Evolutionary conservation across 2,329 filamentous ascomycete species (phyloP), one percentile per base, ranked within the genome.

Genomic region (Hypocrella siamensis): DNA sequence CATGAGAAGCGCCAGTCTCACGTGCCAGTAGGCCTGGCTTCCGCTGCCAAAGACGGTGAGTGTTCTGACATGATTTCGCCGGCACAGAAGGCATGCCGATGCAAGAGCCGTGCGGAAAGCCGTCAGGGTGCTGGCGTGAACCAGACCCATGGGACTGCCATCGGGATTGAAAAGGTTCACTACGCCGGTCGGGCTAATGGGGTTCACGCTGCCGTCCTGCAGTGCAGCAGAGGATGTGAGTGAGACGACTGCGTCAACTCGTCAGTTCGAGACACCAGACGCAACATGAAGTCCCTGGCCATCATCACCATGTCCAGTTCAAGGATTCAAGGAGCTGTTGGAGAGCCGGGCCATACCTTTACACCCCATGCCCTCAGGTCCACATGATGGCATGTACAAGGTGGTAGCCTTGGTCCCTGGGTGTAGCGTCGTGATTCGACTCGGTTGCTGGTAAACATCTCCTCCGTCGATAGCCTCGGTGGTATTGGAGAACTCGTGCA

Each of bases 1-100:
- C 31, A 90, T 65, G 40, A 88, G 65, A 9, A 96, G 65, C 1
- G 86, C 78, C 4, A 96, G 67, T 1, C 85, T 77, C 27, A 93
- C 73, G 51, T 94, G 88, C 86, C 86, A 96, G 59, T 88, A 93
- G 10, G 88, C 88, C 58, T 94, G 86, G 43, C 79, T 75, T 28
- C 88, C 88, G 21, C 79, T 77, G 17, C 88, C 88, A 51, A 94
- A 96, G 32, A 93, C 78, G 11, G 79, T 76, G 9, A 94, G 49
- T 11, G 76, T 82, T 47, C 78, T 75, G 26, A 93, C 77, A 18
- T 68, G 67, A 34, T 68, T 61, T 34, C 88, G 80, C 24, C 67
- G 68, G 15, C 56, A 53, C 21, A 84, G 61, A 0, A 84, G 63
- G 17, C 76, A 73, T 33, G 77, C 70, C 4, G 77, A 79, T 2